phyloP scores from a whole-genome alignment of 257 asterid species.

The Salvia splendens region DNA sequence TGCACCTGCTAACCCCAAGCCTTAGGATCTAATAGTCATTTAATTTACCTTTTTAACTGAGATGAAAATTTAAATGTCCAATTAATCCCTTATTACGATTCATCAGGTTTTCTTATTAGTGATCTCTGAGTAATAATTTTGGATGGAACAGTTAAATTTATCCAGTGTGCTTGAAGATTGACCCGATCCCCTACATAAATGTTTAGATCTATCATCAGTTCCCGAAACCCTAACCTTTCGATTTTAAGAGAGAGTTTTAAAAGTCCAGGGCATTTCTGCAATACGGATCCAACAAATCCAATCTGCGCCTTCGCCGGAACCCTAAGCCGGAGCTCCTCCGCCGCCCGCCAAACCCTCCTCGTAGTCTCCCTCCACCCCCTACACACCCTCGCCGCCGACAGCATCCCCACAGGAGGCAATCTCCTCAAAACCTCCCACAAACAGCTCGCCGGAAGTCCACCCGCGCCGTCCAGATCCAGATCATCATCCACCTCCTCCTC shows the following conservation, averaged over 20 bases:
- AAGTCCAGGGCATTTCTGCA: constrained; percentile 85
- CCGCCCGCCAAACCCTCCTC: constrained; percentile 74
- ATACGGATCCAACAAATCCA: constrained; percentile 80
- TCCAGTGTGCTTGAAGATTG: constrained; percentile 1
- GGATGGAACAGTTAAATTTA: constrained; percentile 9
- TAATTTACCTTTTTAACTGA: not conserved
- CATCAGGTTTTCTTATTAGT: not conserved
- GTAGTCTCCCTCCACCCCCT: constrained; percentile 82
- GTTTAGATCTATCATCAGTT: constrained; percentile 38
- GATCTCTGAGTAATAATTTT: constrained; percentile 6
- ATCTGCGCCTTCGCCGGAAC: constrained; percentile 78
- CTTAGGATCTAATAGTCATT: constrained; percentile 18
- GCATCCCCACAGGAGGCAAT: constrained; percentile 69
- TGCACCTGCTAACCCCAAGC: not conserved
- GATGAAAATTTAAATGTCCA: too few relatives aligned
- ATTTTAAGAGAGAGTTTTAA: constrained; percentile 66
- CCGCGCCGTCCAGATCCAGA: constrained; percentile 49
- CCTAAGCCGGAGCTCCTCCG: constrained; percentile 83
- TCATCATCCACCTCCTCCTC: constrained; percentile 47
- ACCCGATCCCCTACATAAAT: constrained; percentile 31
- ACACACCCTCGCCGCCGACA: constrained; percentile 79
- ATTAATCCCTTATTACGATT: not conserved
- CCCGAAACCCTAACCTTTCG: constrained; percentile 69
- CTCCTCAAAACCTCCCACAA: constrained; percentile 89
- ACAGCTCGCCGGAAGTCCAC: constrained; percentile 57